A percentile compares a stretch with the other conserved stretches of the same genome.
phyloP scores from a whole-genome alignment of 164 flowering plant genomes.

The Nelumbo lutea region DNA sequence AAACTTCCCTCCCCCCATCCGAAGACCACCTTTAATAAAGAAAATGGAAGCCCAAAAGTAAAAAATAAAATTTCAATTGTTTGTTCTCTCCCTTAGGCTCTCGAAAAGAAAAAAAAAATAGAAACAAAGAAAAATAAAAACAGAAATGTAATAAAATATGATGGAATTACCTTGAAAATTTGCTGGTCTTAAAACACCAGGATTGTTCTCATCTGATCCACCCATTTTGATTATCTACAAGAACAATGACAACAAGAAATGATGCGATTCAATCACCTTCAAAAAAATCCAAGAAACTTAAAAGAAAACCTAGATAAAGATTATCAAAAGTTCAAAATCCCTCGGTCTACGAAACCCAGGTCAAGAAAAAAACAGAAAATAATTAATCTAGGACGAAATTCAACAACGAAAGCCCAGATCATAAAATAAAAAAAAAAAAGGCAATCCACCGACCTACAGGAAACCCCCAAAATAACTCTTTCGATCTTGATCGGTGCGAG shows the following conservation, averaged over 20 bases:
- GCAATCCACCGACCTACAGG: not conserved
- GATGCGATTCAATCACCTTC: not conserved
- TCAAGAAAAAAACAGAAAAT: not conserved
- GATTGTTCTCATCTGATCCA: conserved; percentile 71
- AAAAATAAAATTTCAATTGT: not conserved
- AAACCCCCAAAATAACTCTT: not conserved
- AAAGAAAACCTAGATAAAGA: not conserved
- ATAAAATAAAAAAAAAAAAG: not conserved
- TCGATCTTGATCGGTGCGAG: not conserved
- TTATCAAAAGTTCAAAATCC: not conserved
- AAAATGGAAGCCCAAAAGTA: not conserved
- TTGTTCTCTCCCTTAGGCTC: too few relatives aligned
- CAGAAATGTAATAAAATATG: not conserved
- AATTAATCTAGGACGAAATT: not conserved
- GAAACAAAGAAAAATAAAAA: too few relatives aligned
- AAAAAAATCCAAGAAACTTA: not conserved
- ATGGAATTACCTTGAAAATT: conserved; percentile 34
- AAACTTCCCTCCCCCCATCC: conserved; percentile 35
- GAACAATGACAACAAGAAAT: conserved; percentile 3
- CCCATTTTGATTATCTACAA: conserved; percentile 43
- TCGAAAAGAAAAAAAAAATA: not conserved
- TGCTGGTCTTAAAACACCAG: conserved; percentile 32
- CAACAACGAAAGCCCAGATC: conserved; percentile 7
- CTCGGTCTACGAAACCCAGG: not conserved
- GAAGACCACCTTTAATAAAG: conserved; percentile 21